Evolutionary conservation across 495 filamentous ascomycete genomes (phyloP).

Genomic region (Penicillium cataractarum): DNA sequence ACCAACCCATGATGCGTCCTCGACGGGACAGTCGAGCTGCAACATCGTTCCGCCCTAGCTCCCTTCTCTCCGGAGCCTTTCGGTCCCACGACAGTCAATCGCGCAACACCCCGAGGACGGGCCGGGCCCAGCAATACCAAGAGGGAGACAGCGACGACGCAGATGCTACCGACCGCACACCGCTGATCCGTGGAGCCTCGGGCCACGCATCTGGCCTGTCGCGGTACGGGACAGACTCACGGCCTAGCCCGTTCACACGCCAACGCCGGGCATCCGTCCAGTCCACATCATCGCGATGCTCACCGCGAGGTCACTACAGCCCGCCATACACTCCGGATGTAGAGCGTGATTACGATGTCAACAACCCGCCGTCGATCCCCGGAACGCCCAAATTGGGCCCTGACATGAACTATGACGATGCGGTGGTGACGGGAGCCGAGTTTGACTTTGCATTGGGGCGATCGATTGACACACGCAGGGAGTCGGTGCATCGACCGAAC

Average conservation of each 20-base stretch:
- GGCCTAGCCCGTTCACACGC: conserved; percentile 33
- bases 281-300: conserved; percentile 38
- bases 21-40: conserved; percentile 62
- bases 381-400: conserved; percentile 66
- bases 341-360: conserved; percentile 73
- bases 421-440: conserved; percentile 63
- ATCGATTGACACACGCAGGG: conserved; percentile 40
- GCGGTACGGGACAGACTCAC: conserved; percentile 47
- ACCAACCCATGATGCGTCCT: conserved; percentile 70
- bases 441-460: conserved; percentile 44
- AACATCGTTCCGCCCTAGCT: conserved; percentile 51
- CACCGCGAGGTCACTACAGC: conserved; percentile 37
- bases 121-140: conserved; percentile 28
- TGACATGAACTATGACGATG: conserved; percentile 75
- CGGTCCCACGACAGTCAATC: conserved; percentile 29
- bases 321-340: conserved; percentile 31
- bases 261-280: conserved; percentile 35
- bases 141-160: conserved; percentile 58
- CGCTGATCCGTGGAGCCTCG: conserved; percentile 39
- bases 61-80: conserved; percentile 33
- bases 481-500: conserved; percentile 36
- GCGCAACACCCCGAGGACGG: conserved; percentile 34
- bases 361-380: conserved; percentile 95
- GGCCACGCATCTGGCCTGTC: conserved; percentile 26
- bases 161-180: conserved; percentile 45